A percentile compares a stretch with the other conserved stretches of the same genome.
Evolutionary conservation across 371 early-diverging fungal genomes (phyloP).

Genomic region (Blakeslea trispora): DNA sequence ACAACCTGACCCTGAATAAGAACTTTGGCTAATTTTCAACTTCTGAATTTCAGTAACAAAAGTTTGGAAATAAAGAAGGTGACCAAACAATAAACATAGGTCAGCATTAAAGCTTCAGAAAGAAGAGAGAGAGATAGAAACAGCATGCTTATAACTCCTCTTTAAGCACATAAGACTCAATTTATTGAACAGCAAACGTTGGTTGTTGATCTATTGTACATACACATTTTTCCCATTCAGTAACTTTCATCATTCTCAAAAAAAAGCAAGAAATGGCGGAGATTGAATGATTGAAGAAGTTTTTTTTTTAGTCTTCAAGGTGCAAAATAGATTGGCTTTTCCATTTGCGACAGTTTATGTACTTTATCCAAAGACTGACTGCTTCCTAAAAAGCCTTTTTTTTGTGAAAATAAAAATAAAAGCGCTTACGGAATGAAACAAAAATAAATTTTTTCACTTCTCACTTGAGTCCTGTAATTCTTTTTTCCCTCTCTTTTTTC

Average conservation of each 20-base stretch:
- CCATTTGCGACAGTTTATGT: background rate
- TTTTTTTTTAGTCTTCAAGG: background rate
- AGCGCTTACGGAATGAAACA: slow-evolving; percentile 8
- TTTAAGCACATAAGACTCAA: too few relatives aligned
- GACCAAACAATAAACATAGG: too few relatives aligned
- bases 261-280: background rate
- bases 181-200: slow-evolving; percentile 48
- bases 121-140: too few relatives aligned
- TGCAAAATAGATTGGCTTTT: background rate
- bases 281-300: background rate
- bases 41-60: too few relatives aligned
- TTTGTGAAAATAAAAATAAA: background rate
- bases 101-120: too few relatives aligned
- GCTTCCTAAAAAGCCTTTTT: background rate
- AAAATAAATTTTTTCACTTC: slow-evolving; percentile 1
- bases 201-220: slow-evolving; percentile 41
- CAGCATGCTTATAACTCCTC: too few relatives aligned
- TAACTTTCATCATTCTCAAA: slow-evolving; percentile 6
- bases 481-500: slow-evolving; percentile 4
- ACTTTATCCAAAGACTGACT: background rate
- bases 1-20: too few relatives aligned
- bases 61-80: too few relatives aligned
- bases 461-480: background rate
- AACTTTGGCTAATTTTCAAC: too few relatives aligned
- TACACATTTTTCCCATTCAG: slow-evolving; percentile 27